A percentile compares a stretch with the other conserved stretches of the same genome.
Evolutionary conservation across 2,329 filamentous ascomycete species (phyloP).

Genomic region (Diaporthe amygdali): DNA sequence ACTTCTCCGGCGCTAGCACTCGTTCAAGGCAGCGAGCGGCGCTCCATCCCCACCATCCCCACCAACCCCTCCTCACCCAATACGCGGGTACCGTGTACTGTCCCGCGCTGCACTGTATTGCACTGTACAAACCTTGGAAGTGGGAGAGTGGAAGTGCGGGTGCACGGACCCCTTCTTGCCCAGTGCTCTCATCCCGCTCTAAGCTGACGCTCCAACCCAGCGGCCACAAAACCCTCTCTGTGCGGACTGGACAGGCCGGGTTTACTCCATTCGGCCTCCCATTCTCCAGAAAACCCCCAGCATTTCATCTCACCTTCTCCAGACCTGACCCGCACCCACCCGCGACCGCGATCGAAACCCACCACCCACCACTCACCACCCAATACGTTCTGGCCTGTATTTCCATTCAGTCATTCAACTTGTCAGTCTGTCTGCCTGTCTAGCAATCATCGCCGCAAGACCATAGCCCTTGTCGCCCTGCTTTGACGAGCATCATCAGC

Average conservation of each 20-base stretch:
- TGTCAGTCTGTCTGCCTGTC: no score
- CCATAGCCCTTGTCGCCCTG: not conserved
- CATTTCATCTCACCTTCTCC: conserved; percentile 27
- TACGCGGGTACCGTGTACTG: not conserved
- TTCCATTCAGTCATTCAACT: no score
- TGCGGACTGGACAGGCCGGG: not conserved
- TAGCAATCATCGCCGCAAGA: no score
- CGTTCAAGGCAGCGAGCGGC: conserved; percentile 12
- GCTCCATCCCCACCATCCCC: not conserved
- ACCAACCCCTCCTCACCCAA: not conserved
- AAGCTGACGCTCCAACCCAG: not conserved
- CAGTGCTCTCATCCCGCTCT: not conserved
- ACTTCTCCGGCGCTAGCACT: conserved; percentile 20
- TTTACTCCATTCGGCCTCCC: conserved; percentile 10
- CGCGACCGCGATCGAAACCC: conserved; percentile 10
- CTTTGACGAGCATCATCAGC: not conserved
- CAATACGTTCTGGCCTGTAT: no score
- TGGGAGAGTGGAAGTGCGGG: not conserved
- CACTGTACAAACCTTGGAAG: conserved; percentile 1
- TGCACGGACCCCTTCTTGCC: not conserved
- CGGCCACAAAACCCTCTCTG: not conserved
- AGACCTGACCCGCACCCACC: conserved; percentile 19
- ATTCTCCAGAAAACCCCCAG: conserved; percentile 26
- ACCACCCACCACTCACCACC: not conserved
- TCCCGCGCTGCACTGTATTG: not conserved